Evolutionary conservation across 2,329 filamentous ascomycete genomes (phyloP), one percentile per base, ranked within the genome.

Genomic region (Pestalotiopsis fici): DNA sequence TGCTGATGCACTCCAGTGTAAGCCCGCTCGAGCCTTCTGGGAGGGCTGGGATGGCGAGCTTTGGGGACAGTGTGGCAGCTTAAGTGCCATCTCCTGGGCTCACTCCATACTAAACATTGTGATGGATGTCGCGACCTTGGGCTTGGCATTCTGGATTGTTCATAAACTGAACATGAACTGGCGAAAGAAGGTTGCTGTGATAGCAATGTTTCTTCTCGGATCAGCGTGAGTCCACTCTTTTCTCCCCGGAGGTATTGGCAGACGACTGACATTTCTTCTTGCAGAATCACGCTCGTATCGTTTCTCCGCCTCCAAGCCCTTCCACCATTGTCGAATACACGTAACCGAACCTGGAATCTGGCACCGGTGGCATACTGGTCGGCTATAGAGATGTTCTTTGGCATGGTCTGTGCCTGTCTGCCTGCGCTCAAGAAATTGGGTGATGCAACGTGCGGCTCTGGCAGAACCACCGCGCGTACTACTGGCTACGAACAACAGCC

Each of bases 281-380:
- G 11, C 4, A 62, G 59, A 11, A 62, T 62, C 23, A 62, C 59
- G 4, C 4, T 62, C 35, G 59, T 62, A 6, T 62, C 59, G 3
- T 43, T 62, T n/a, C 39, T 62, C n/a, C 31, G 59, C 23, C 59
- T 62, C 3, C 31, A 43, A 23, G 31, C 59, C 3, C 59, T 62
- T 12, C 37, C 59, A 9, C 59, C n/a, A 50, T 18, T 62, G 15
- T 62, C 18, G 2, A 62, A 62, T 15, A 47, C 59, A 1, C 59
- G 37, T 5, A 62, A 62, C 31, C 59, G 59, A 18, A 62, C 59
- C 3, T 62, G 59, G 59, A 50, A 62, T n/a, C 21, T 62, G 4
- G 59, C 59, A 18, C 59, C 59, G 7, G 59, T 62, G 13, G 35
- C 59, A n/a, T 62, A 62, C 59, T 62, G 59, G 59, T 62, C 59